These are phyloP conservation scores for Aspergillus brunneoviolaceus DNA, from an alignment of 2,329 filamentous ascomycete genomes.

Conservation along the genomic window DNA sequence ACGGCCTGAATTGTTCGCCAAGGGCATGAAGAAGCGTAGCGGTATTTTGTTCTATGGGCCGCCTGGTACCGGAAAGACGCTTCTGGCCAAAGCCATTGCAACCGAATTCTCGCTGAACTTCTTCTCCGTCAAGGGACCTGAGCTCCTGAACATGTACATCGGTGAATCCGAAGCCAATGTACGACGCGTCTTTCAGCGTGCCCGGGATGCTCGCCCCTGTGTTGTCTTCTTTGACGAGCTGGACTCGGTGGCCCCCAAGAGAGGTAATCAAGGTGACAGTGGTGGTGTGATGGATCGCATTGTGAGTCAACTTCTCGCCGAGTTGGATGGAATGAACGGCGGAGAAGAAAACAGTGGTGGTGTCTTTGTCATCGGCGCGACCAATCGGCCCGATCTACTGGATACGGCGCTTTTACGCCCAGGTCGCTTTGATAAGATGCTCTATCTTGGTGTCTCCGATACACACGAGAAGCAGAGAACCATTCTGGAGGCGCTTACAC, in stretches of 20 bases:
- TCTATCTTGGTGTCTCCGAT: conserved; percentile 93
- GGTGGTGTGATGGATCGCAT: conserved; percentile 98
- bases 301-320: conserved; percentile 88
- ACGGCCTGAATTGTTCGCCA: conserved; percentile 88
- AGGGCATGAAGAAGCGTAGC: conserved; percentile 97
- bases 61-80: conserved; percentile 98
- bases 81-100: conserved; percentile 97
- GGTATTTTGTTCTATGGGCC: conserved; percentile 99
- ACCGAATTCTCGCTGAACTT: conserved; percentile 99
- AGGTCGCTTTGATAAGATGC: conserved; percentile 96
- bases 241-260: conserved; percentile 93
- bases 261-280: conserved; percentile 95
- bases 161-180: conserved; percentile 99
- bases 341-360: conserved; percentile 76
- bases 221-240: conserved; percentile 98
- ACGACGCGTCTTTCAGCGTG: conserved; percentile 98
- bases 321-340: conserved; percentile 96
- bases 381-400: conserved; percentile 88
- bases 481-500: conserved; percentile 88
- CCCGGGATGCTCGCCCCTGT: conserved; percentile 92
- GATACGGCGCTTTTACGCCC: conserved; percentile 87
- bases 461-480: conserved; percentile 95
- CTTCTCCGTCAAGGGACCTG: conserved; percentile 98
- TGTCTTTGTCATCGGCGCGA: conserved; percentile 95
- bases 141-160: conserved; percentile 99